Percentiles rank a stretch among this genome's conserved stretches.
These are phyloP conservation scores for Didymella pinodella DNA, from an alignment of 2,329 filamentous ascomycete species.

Conservation along the genomic window DNA sequence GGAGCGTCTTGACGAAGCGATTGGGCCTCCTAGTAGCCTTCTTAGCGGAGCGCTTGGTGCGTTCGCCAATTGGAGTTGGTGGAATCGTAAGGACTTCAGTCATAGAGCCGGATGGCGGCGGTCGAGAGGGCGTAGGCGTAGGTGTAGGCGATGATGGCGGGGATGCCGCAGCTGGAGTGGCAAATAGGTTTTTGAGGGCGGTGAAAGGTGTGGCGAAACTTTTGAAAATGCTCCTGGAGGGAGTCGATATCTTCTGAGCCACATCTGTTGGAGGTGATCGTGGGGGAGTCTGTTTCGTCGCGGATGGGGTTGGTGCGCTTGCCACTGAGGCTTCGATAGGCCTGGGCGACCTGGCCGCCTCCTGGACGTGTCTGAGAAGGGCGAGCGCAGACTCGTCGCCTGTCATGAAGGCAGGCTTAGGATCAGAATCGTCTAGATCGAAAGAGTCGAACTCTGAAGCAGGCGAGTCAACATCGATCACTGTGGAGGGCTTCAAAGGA, in stretches of 20 bases:
- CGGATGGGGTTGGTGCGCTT: neutral
- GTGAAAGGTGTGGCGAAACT: conserved; percentile 30
- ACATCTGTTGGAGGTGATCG: neutral
- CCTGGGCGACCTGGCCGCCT: conserved; percentile 17
- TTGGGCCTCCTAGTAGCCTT: conserved; percentile 24
- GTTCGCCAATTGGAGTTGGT: conserved; percentile 42
- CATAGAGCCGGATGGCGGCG: conserved; percentile 26
- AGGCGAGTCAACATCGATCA: conserved; percentile 24
- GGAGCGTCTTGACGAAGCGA: conserved; percentile 28
- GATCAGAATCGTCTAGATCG: conserved; percentile 14
- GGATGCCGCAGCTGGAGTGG: conserved; percentile 10
- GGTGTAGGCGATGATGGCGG: conserved; percentile 22
- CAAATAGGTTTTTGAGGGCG: conserved; percentile 32
- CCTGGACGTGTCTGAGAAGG: conserved; percentile 35
- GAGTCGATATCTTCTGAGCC: conserved; percentile 4
- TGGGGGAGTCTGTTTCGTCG: neutral
- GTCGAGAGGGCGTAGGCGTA: conserved; percentile 22
- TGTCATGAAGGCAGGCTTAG: conserved; percentile 23
- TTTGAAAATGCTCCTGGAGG: conserved; percentile 20
- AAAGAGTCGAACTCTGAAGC: conserved; percentile 33
- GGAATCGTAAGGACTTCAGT: conserved; percentile 37
- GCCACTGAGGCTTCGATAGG: neutral
- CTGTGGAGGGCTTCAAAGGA: conserved; percentile 1
- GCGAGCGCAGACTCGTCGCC: conserved; percentile 33
- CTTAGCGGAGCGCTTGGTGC: conserved; percentile 27